Evolutionary conservation across 2,329 filamentous ascomycete species (phyloP).

Genomic region (Fusarium duplospermum): DNA sequence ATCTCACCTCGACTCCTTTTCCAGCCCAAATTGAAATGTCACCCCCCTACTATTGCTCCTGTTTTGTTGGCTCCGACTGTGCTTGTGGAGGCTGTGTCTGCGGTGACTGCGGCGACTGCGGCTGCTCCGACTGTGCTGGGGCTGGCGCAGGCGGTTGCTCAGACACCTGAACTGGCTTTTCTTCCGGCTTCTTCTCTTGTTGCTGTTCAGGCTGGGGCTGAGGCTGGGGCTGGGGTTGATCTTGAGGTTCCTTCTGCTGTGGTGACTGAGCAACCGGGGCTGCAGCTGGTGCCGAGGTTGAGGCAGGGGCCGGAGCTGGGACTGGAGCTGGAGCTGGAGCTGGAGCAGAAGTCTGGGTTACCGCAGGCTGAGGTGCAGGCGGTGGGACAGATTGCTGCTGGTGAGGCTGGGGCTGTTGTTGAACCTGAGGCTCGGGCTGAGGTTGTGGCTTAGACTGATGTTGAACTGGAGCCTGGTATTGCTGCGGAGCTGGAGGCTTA

Average conservation of each 20-base stretch:
- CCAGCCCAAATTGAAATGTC: conserved; percentile 1
- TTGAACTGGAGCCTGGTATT: conserved; percentile 1
- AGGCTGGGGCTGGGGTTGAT: neutral
- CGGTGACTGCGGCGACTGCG: neutral
- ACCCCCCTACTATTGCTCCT: conserved; percentile 14
- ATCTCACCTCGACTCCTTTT: conserved; percentile 4
- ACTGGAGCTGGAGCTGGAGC: neutral
- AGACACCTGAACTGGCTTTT: conserved; percentile 5
- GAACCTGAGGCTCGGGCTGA: neutral
- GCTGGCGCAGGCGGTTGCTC: conserved; percentile 11
- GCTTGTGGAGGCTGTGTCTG: conserved; percentile 14
- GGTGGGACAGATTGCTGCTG: conserved; percentile 2
- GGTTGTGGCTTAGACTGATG: neutral
- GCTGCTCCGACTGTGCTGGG: conserved; percentile 1
- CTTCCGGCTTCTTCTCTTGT: conserved; percentile 11
- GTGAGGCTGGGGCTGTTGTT: neutral
- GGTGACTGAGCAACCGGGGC: conserved; percentile 6
- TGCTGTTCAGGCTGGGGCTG: neutral
- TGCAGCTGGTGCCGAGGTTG: neutral
- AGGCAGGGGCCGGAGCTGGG: neutral
- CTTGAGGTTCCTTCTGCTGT: conserved; percentile 2
- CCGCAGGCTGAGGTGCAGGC: neutral
- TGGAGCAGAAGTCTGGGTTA: neutral
- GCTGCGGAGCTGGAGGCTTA: conserved; percentile 3
- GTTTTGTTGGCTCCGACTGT: conserved; percentile 13